phyloP scores from a whole-genome alignment of 1,284 basidiomycete genomes.

The Melanopsichium pennsylvanicum region DNA sequence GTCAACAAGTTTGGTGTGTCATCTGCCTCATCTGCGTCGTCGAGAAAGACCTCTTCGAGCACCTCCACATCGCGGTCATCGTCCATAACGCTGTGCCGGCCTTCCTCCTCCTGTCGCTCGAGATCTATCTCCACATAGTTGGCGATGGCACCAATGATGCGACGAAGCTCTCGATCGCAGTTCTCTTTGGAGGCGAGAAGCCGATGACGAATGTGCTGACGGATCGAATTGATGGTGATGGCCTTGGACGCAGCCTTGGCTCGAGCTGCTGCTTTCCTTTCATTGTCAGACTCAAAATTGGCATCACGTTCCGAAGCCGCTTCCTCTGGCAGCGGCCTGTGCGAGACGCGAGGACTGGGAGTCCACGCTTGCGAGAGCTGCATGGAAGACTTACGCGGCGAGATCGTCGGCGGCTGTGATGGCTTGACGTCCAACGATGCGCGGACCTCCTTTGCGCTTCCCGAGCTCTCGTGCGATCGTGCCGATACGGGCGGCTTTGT shows the following conservation, averaged over 20 bases:
- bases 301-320: slow-evolving; percentile 11
- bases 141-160: slow-evolving; percentile 91
- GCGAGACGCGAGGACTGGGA: slow-evolving; percentile 10
- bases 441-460: slow-evolving; percentile 18
- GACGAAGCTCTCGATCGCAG: slow-evolving; percentile 92
- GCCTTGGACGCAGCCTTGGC: slow-evolving; percentile 43
- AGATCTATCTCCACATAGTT: slow-evolving; percentile 89
- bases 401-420: slow-evolving; percentile 4
- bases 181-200: slow-evolving; percentile 91
- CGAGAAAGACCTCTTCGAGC: slow-evolving; percentile 71
- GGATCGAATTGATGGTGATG: slow-evolving; percentile 73
- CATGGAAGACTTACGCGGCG: slow-evolving; percentile 24
- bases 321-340: slow-evolving; percentile 8
- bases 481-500: slow-evolving; percentile 26
- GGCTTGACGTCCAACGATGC: slow-evolving; percentile 18
- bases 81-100: slow-evolving; percentile 17
- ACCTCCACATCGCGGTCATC: slow-evolving; percentile 62
- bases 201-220: slow-evolving; percentile 89
- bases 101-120: slow-evolving; percentile 73
- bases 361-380: slow-evolving; percentile 31
- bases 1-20: neutral
- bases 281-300: slow-evolving; percentile 30
- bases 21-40: slow-evolving; percentile 26
- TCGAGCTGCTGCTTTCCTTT: slow-evolving; percentile 24
- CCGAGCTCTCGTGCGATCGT: slow-evolving; percentile 21